Conservation (phyloP, 257 asterid species). For the Solanum chaucha region DNA sequence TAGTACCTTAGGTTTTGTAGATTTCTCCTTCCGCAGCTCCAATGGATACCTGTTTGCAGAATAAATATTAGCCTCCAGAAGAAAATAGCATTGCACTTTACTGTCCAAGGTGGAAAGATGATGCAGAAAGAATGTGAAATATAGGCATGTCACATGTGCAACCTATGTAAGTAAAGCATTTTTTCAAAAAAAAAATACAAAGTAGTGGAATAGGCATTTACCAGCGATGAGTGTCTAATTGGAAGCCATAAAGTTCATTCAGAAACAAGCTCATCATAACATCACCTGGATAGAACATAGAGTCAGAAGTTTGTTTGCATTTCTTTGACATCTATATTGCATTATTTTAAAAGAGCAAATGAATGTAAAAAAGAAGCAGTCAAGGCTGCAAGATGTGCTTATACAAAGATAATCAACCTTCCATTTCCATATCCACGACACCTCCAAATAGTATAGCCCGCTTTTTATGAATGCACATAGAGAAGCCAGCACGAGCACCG, state of each 20-base stretch:
- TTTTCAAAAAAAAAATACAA: neutral
- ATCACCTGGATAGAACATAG: constrained; percentile 49
- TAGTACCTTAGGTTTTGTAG: constrained; percentile 72
- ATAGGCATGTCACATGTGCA: neutral
- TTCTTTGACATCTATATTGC: neutral
- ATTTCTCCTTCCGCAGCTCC: constrained; percentile 92
- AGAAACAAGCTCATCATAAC: constrained; percentile 92
- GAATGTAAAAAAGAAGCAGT: neutral
- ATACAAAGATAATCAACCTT: constrained; percentile 34
- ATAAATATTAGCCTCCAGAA: neutral
- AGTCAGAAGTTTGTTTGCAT: neutral
- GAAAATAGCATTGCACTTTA: neutral
- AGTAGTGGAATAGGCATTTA: constrained; percentile 16
- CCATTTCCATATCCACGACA: constrained; percentile 97
- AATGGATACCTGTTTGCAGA: constrained; percentile 64
- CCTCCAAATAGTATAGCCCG: constrained; percentile 95
- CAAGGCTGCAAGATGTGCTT: neutral
- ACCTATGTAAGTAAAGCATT: neutral
- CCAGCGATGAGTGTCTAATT: constrained; percentile 92
- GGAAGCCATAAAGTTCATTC: constrained; percentile 96
- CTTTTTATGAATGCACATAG: constrained; percentile 88
- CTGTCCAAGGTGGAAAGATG: neutral
- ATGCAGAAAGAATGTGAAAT: neutral
- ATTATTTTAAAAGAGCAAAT: neutral
- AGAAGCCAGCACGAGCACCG: constrained; percentile 97